phyloP scores from a whole-genome alignment of 2,329 filamentous ascomycete species.

The Ceratocystis colombiana region DNA sequence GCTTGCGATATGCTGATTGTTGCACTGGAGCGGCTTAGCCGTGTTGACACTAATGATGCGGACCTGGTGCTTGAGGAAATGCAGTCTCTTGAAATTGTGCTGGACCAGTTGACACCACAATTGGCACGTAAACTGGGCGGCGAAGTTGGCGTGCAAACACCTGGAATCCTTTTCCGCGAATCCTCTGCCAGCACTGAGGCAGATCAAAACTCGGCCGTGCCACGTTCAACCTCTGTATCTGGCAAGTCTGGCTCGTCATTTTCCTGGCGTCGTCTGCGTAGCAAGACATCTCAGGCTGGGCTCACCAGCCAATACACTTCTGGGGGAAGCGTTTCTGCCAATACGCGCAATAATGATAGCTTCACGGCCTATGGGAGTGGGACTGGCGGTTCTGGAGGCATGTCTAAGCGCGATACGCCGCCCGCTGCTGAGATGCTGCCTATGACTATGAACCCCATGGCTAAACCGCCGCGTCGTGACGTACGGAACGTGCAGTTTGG shows the following conservation, averaged over 20 bases:
- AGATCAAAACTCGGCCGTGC: conserved; percentile 35
- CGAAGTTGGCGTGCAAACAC: conserved; percentile 76
- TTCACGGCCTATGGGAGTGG: conserved; percentile 27
- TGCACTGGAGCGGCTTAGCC: conserved; percentile 69
- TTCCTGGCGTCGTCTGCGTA: conserved; percentile 81
- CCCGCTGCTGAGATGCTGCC: conserved; percentile 57
- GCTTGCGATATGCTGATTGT: conserved; percentile 87
- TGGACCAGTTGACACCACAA: conserved; percentile 72
- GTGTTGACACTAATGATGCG: conserved; percentile 80
- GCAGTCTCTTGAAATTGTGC: conserved; percentile 72
- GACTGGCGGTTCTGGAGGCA: conserved; percentile 29
- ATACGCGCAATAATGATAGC: conserved; percentile 26
- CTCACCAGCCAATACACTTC: conserved; percentile 42
- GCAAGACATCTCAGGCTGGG: conserved; percentile 70
- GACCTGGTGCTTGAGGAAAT: conserved; percentile 91
- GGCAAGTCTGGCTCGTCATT: conserved; percentile 56
- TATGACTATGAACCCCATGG: conserved; percentile 58
- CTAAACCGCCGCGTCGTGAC: conserved; percentile 62
- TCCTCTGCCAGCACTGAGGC: conserved; percentile 43
- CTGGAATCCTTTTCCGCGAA: conserved; percentile 65
- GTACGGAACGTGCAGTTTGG: conserved; percentile 58
- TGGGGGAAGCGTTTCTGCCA: conserved; percentile 26
- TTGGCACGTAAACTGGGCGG: conserved; percentile 79
- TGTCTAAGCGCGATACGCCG: conserved; percentile 35
- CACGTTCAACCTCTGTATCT: conserved; percentile 52